phyloP scores from a whole-genome alignment of 345 rosid genomes.

The Camelina laxa region DNA sequence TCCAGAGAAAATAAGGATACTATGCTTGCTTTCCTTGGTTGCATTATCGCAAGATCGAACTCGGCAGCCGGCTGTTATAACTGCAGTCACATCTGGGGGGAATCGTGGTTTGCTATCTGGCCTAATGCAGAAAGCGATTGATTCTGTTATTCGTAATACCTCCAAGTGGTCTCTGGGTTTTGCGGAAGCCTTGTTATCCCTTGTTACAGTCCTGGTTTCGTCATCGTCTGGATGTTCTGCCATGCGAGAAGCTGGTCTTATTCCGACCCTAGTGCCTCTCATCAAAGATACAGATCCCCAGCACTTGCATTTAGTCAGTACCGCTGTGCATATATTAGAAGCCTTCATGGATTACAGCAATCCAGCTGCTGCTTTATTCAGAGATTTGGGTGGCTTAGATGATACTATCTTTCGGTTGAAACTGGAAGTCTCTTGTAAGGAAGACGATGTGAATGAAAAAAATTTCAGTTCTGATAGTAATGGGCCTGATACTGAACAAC shows the following conservation, averaged over 20 bases:
- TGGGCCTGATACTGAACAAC: constrained; percentile 58
- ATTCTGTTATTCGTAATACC: constrained; percentile 68
- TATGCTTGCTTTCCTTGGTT: constrained; percentile 81
- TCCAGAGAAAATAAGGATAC: constrained; percentile 82
- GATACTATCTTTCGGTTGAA: constrained; percentile 84
- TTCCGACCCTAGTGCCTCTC: constrained; percentile 89
- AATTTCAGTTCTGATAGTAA: constrained; percentile 56
- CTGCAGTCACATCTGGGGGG: constrained; percentile 91
- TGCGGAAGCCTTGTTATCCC: constrained; percentile 90
- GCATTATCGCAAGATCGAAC: constrained; percentile 94
- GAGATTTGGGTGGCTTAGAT: constrained; percentile 97
- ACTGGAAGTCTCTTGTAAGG: constrained; percentile 75
- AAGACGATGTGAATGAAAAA: constrained; percentile 58
- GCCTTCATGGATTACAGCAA: constrained; percentile 96
- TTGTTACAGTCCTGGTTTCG: constrained; percentile 88
- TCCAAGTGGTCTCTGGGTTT: constrained; percentile 81
- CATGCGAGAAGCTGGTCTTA: constrained; percentile 94
- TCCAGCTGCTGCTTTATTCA: constrained; percentile 90
- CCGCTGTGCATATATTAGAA: constrained; percentile 88
- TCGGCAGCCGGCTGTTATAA: constrained; percentile 80
- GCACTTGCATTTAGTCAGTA: constrained; percentile 87
- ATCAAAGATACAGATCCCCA: constrained; percentile 92
- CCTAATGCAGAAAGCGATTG: constrained; percentile 90
- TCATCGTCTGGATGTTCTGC: constrained; percentile 93
- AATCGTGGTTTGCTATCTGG: constrained; percentile 90